Conservation (phyloP, 768 basidiomycete species). For the Filobasidium wieringae region DNA sequence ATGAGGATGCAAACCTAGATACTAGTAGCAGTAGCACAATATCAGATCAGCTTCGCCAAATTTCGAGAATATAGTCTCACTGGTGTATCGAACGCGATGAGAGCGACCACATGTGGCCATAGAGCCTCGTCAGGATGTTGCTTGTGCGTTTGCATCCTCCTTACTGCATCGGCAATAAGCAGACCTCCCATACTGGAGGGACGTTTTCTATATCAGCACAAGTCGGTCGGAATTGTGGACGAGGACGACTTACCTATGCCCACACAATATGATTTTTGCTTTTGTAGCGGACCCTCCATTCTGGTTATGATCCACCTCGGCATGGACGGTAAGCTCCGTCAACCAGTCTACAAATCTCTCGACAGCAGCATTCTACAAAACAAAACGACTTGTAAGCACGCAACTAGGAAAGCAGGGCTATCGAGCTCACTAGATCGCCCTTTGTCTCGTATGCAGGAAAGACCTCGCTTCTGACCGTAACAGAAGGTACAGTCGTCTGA, state of each 20-base stretch:
- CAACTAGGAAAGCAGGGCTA: background rate
- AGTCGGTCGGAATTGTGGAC: background rate
- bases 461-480: conserved; percentile 58
- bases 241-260: conserved; percentile 45
- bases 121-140: conserved; percentile 51
- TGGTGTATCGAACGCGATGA: conserved; percentile 80
- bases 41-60: conserved; percentile 10
- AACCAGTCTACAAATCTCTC: conserved; percentile 85
- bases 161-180: conserved; percentile 68
- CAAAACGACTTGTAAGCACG: conserved; percentile 6
- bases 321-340: conserved; percentile 71
- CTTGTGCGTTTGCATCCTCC: conserved; percentile 60
- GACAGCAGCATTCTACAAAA: conserved; percentile 59
- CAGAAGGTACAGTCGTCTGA: conserved; percentile 50
- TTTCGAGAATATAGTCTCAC: conserved; percentile 43
- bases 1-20: conserved; percentile 70
- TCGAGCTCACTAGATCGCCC: conserved; percentile 61
- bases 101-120: conserved; percentile 81
- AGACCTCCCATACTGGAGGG: conserved; percentile 75
- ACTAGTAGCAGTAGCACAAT: conserved; percentile 45
- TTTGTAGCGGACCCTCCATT: conserved; percentile 44
- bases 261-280: conserved; percentile 73
- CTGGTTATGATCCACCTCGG: conserved; percentile 62
- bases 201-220: background rate
- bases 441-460: conserved; percentile 94